Percentiles rank a stretch among this genome's conserved stretches.
Conservation (phyloP, 495 filamentous ascomycete genomes). For the Trichocladium uniseriatum region DNA sequence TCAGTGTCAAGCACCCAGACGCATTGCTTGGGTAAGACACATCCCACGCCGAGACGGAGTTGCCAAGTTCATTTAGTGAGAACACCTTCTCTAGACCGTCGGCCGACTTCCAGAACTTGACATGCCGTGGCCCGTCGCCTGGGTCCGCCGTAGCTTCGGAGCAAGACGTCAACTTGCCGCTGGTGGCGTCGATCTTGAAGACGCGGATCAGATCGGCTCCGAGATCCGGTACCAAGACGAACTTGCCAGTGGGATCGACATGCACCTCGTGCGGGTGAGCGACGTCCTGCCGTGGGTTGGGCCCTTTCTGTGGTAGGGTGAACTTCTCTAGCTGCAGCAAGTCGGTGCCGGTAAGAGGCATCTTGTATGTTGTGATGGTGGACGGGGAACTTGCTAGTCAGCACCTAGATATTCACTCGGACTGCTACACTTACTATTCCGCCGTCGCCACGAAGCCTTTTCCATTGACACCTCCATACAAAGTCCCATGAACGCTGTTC, state of each 20-base stretch:
- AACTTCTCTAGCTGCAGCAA: slow-evolving; percentile 44
- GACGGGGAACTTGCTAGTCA: slow-evolving; percentile 28
- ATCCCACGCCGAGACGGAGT: slow-evolving; percentile 37
- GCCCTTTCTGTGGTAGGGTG: slow-evolving; percentile 41
- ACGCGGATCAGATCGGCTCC: slow-evolving; percentile 62
- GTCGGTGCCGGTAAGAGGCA: slow-evolving; percentile 18
- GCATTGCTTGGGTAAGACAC: slow-evolving; percentile 26
- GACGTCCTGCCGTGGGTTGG: slow-evolving; percentile 52
- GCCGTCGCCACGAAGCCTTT: slow-evolving; percentile 37
- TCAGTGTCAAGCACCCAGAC: slow-evolving; percentile 26
- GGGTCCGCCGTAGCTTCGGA: slow-evolving; percentile 24
- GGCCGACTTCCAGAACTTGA: slow-evolving; percentile 31
- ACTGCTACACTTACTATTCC: slow-evolving; percentile 35
- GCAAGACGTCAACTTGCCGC: slow-evolving; percentile 31
- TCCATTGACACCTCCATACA: slow-evolving; percentile 33
- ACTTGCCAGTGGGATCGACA: slow-evolving; percentile 58
- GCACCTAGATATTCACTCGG: background rate
- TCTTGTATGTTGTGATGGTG: slow-evolving; percentile 34
- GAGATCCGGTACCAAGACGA: slow-evolving; percentile 59
- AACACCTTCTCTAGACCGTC: slow-evolving; percentile 29
- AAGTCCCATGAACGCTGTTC: slow-evolving; percentile 33
- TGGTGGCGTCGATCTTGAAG: slow-evolving; percentile 42
- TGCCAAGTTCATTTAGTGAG: slow-evolving; percentile 41
- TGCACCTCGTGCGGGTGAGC: slow-evolving; percentile 61
- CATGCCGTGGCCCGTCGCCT: slow-evolving; percentile 40